A percentile compares a stretch with the other conserved stretches of the same genome.
These are phyloP conservation scores for Mycosarcoma mackinlayi DNA, from an alignment of 1,284 basidiomycete genomes.

Conservation along the genomic window DNA sequence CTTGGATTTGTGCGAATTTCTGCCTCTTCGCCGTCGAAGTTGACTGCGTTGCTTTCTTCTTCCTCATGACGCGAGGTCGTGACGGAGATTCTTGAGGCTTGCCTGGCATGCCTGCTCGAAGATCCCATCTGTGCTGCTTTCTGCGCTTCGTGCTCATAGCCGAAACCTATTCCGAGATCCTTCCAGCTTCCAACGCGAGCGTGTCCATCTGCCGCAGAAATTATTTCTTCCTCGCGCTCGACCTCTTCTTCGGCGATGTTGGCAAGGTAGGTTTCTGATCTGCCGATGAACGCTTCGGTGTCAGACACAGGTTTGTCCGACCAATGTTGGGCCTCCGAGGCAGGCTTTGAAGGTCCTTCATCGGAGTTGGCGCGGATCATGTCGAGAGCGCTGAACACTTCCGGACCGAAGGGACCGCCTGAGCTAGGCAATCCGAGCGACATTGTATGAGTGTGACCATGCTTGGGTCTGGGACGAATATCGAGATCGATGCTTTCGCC, in stretches of 20 bases:
- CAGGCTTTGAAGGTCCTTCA: slow-evolving; percentile 25
- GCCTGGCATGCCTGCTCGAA: slow-evolving; percentile 18
- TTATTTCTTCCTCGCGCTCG: slow-evolving; percentile 9
- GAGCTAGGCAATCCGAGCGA: slow-evolving; percentile 56
- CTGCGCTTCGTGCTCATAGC: slow-evolving; percentile 45
- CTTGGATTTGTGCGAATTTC: slow-evolving; percentile 60
- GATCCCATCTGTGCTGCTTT: neutral
- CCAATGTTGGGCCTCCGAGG: slow-evolving; percentile 18
- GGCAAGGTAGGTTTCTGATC: slow-evolving; percentile 10
- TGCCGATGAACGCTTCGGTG: slow-evolving; percentile 15
- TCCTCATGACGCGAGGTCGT: slow-evolving; percentile 30
- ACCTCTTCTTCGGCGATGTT: slow-evolving; percentile 33
- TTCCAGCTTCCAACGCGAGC: slow-evolving; percentile 39
- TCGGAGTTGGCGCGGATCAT: slow-evolving; percentile 50
- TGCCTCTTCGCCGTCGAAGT: slow-evolving; percentile 20
- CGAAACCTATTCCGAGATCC: slow-evolving; percentile 56
- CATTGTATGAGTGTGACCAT: slow-evolving; percentile 47
- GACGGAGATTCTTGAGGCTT: slow-evolving; percentile 41
- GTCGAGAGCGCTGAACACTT: slow-evolving; percentile 52
- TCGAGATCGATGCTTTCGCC: slow-evolving; percentile 19
- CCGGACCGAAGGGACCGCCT: slow-evolving; percentile 54
- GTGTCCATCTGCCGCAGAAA: neutral
- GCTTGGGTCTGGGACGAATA: slow-evolving; percentile 10
- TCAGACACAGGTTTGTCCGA: slow-evolving; percentile 33
- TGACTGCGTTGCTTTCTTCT: slow-evolving; percentile 27